Conservation (phyloP, 2,329 filamentous ascomycete species). For the Aspergillus terreus region DNA sequence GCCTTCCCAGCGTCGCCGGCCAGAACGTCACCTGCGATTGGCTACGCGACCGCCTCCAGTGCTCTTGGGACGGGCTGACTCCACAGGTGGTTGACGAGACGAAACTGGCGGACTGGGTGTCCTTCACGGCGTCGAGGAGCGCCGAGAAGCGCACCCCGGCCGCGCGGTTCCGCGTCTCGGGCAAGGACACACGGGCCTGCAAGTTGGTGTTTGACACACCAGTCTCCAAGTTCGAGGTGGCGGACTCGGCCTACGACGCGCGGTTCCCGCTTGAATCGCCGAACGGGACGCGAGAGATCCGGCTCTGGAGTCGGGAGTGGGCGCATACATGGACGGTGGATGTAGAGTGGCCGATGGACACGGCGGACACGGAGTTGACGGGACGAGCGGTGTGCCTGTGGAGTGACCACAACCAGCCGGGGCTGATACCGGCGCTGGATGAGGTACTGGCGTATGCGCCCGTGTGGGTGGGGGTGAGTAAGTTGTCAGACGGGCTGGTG, state of each 20-base stretch:
- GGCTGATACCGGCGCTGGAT: slow-evolving; percentile 75
- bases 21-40: slow-evolving; percentile 54
- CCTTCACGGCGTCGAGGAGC: slow-evolving; percentile 56
- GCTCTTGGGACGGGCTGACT: slow-evolving; percentile 66
- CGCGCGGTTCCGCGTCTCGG: slow-evolving; percentile 64
- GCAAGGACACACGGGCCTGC: slow-evolving; percentile 74
- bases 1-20: slow-evolving; percentile 67
- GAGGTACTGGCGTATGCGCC: slow-evolving; percentile 75
- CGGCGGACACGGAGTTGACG: slow-evolving; percentile 42
- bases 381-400: slow-evolving; percentile 76
- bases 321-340: slow-evolving; percentile 71
- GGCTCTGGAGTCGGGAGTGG: slow-evolving; percentile 81
- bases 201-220: slow-evolving; percentile 68
- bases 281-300: slow-evolving; percentile 63
- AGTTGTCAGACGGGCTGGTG: slow-evolving; percentile 72
- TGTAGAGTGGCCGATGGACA: slow-evolving; percentile 55
- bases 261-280: slow-evolving; percentile 63
- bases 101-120: slow-evolving; percentile 60
- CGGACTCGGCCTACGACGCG: slow-evolving; percentile 57
- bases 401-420: slow-evolving; percentile 74
- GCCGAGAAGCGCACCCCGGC: slow-evolving; percentile 33
- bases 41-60: slow-evolving; percentile 51
- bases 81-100: slow-evolving; percentile 59
- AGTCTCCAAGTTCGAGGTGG: slow-evolving; percentile 61
- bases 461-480: slow-evolving; percentile 73